Percentiles rank a stretch among this genome's conserved stretches.
phyloP scores from a whole-genome alignment of 208 protist genomes.

The Phytomonas sp. region DNA sequence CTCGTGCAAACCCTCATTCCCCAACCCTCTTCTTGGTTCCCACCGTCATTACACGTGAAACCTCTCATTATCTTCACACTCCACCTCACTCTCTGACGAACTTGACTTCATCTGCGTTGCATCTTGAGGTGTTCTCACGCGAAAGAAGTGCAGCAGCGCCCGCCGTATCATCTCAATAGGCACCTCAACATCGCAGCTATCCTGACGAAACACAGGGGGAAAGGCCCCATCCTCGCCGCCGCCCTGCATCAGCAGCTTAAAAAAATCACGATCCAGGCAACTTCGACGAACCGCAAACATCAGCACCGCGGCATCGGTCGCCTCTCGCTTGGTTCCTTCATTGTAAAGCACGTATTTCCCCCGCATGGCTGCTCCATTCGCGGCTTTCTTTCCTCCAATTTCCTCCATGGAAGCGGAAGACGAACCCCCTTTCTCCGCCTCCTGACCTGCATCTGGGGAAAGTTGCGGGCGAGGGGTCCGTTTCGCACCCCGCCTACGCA shows the following conservation, averaged over 20 bases:
- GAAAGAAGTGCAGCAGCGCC: slow-evolving; percentile 35
- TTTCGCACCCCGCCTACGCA: neutral
- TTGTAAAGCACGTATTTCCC: slow-evolving; percentile 48
- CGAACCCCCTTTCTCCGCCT: neutral
- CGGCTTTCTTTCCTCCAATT: neutral
- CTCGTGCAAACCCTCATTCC: neutral
- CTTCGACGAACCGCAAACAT: slow-evolving; percentile 60
- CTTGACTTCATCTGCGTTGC: neutral
- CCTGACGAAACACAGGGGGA: slow-evolving; percentile 29
- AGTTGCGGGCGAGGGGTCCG: neutral
- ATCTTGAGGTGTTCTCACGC: neutral
- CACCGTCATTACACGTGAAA: neutral
- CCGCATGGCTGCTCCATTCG: neutral
- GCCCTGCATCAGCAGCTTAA: slow-evolving; percentile 24
- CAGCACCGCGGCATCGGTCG: slow-evolving; percentile 56
- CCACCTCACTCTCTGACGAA: neutral
- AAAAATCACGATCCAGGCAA: slow-evolving; percentile 42
- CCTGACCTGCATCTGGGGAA: neutral
- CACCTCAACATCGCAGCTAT: slow-evolving; percentile 41
- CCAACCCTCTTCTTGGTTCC: neutral
- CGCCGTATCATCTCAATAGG: slow-evolving; percentile 34
- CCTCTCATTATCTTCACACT: neutral
- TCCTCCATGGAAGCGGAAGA: slow-evolving; percentile 13
- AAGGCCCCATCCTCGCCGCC: slow-evolving; percentile 3
- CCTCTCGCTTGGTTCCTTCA: slow-evolving; percentile 25